These are phyloP conservation scores for Penicillium rolfsii DNA, from an alignment of 2,329 filamentous ascomycete genomes.

Conservation along the genomic window DNA sequence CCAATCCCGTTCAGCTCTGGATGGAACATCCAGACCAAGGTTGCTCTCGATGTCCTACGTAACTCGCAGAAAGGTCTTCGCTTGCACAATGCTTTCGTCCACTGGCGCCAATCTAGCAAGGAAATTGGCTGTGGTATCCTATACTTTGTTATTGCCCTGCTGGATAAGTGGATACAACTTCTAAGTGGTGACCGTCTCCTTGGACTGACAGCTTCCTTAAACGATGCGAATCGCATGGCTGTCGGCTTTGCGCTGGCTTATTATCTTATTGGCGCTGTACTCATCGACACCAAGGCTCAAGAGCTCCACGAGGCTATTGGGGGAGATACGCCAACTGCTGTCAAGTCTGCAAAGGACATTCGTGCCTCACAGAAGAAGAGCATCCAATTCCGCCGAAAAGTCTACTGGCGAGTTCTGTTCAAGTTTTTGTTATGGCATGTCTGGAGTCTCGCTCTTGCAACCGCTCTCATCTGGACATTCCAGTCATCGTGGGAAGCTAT, in stretches of 20 bases:
- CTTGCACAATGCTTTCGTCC: constrained; percentile 61
- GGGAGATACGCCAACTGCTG: constrained; percentile 45
- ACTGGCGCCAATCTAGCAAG: constrained; percentile 60
- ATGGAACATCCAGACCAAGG: constrained; percentile 62
- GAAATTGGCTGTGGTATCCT: constrained; percentile 59
- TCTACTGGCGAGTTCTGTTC: constrained; percentile 57
- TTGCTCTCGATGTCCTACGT: constrained; percentile 56
- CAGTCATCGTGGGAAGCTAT: constrained; percentile 47
- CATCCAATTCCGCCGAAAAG: constrained; percentile 49
- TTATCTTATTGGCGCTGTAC: constrained; percentile 60
- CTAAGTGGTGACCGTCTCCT: constrained; percentile 50
- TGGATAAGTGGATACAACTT: constrained; percentile 59
- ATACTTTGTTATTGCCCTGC: constrained; percentile 59
- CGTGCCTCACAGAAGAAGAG: constrained; percentile 51
- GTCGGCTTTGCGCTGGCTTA: constrained; percentile 62
- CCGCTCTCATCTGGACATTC: constrained; percentile 58
- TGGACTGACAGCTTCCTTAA: constrained; percentile 43
- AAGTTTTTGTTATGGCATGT: constrained; percentile 57
- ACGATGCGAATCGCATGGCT: constrained; percentile 48
- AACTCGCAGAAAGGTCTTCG: constrained; percentile 59
- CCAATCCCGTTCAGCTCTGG: constrained; percentile 60
- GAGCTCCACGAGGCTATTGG: constrained; percentile 53
- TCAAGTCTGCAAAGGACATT: constrained; percentile 49
- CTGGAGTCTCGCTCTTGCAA: constrained; percentile 56
- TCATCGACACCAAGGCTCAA: constrained; percentile 60